Conservation (phyloP, 495 filamentous ascomycete species). For the Hypoxylon fragiforme region DNA sequence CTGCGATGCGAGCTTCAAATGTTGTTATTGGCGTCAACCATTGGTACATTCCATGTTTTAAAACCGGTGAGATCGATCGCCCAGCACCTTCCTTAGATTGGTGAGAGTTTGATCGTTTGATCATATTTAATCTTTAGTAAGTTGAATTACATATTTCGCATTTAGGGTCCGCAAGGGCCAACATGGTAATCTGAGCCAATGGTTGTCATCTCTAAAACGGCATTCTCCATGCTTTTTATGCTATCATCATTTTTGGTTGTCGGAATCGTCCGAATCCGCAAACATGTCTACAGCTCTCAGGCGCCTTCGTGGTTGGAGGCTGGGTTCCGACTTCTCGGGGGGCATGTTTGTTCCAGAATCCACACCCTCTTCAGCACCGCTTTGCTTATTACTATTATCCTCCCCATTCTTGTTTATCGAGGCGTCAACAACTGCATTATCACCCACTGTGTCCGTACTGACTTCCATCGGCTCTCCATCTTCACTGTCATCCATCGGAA, state of each 20-base stretch:
- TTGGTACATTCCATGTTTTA: too few relatives aligned
- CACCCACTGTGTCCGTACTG: constrained; percentile 44
- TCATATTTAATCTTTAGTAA: too few relatives aligned
- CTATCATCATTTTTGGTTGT: constrained; percentile 40
- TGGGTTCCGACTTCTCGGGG: constrained; percentile 11
- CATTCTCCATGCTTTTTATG: too few relatives aligned
- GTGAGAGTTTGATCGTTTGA: too few relatives aligned
- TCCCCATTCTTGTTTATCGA: constrained; percentile 31
- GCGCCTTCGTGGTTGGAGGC: constrained; percentile 52
- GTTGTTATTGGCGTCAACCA: too few relatives aligned
- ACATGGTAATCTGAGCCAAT: too few relatives aligned
- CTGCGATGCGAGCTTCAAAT: too few relatives aligned
- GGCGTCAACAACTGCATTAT: constrained; percentile 18
- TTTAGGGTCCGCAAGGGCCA: too few relatives aligned
- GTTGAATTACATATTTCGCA: too few relatives aligned
- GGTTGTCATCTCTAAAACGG: too few relatives aligned
- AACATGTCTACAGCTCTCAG: constrained; percentile 95
- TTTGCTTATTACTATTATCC: constrained; percentile 32
- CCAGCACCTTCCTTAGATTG: too few relatives aligned
- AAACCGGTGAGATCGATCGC: too few relatives aligned
- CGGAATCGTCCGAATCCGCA: constrained; percentile 62
- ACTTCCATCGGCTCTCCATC: constrained; percentile 40
- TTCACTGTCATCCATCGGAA: constrained; percentile 49
- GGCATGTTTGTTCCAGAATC: background rate
- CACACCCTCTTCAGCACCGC: constrained; percentile 27